Base-by-base conservation (phyloP, 306 rosid genomes). In the Prunus armeniaca region DNA sequence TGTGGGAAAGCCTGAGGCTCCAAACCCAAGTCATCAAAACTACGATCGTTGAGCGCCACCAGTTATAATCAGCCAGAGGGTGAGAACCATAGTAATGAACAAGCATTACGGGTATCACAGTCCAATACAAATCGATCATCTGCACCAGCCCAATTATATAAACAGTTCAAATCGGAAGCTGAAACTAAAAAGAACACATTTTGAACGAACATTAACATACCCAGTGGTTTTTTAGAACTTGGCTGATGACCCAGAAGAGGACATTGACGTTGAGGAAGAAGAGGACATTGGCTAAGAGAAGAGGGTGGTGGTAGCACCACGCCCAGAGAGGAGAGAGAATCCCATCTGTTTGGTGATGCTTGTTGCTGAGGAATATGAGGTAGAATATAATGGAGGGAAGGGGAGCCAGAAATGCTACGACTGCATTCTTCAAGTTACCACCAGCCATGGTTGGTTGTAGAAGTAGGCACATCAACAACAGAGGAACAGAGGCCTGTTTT, bases 91-190 rank as follows among this genome's bases (percentile, higher is more conserved):
- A 89, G 89, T 87, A 95, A 75, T 90, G 92, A 74, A 81, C 86
- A 62, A 95, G 81, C 96, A 92, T 90, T 19, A 92, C 83, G 2
- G 98, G 98, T 27, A 95, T 90, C 90, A 92, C 88, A 2, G 97
- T 88, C 98, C 97, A 95, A 79, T 89, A 95, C 71, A 88, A 86
- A 65, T 89, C 95, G 60, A 92, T 95, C 96, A 95, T 88, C 98
- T 94, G 92, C 88, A 79, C 47, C 61, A 79, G 73, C 71, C 69
- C 68, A 34, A 47, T 18, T n/a, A 28, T 52, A 10, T 50, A 54
- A 68, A 18, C 22, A 76, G 34, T 52, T 61, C 43, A 72, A 45
- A 12, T 41, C 5, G 3, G 1, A 11, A 41, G 1, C 20, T 1
- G 14, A 66, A 12, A n/a, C 5, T 12, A 76, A 12, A 18, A 32